phyloP scores from a whole-genome alignment of 2,329 filamentous ascomycete species.

The Hymenoscyphus albidus region DNA sequence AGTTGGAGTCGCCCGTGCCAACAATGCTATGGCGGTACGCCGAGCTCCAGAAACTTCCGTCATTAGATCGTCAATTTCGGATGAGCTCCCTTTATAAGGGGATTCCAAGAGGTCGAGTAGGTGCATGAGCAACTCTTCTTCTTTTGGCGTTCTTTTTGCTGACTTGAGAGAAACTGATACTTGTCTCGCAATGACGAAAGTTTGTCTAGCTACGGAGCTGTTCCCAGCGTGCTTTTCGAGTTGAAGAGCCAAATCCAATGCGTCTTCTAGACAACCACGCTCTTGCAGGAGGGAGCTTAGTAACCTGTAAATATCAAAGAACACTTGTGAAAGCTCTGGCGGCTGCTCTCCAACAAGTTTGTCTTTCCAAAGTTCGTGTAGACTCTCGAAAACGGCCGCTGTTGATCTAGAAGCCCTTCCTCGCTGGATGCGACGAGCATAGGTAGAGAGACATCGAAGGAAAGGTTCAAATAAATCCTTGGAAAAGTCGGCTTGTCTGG shows the following conservation, averaged over 20 bases:
- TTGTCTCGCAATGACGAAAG: conserved; percentile 51
- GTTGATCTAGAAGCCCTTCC: conserved; percentile 18
- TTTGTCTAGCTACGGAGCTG: conserved; percentile 36
- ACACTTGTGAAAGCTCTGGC: conserved; percentile 13
- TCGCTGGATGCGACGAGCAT: conserved; percentile 47
- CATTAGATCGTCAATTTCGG: conserved; percentile 59
- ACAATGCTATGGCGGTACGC: conserved; percentile 49
- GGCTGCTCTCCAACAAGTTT: conserved; percentile 20
- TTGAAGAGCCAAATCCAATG: conserved; percentile 52
- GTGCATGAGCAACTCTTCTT: conserved; percentile 43
- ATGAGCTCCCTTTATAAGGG: conserved; percentile 54
- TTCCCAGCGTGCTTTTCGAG: conserved; percentile 32
- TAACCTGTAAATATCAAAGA: conserved; percentile 42
- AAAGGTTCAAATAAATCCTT: conserved; percentile 66
- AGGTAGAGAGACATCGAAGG: conserved; percentile 58
- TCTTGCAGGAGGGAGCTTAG: conserved; percentile 49
- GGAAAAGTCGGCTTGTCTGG: conserved; percentile 55
- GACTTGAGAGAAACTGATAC: conserved; percentile 52
- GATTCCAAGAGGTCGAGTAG: conserved; percentile 55
- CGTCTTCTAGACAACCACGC: conserved; percentile 45
- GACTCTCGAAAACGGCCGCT: conserved; percentile 19
- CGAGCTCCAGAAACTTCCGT: conserved; percentile 52
- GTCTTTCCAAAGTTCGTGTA: conserved; percentile 24
- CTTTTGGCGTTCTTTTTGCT: conserved; percentile 36
- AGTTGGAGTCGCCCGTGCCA: conserved; percentile 34